These are phyloP conservation scores for Phytophthora quininea DNA, from an alignment of 352 stramenopile genomes.

Conservation along the genomic window DNA sequence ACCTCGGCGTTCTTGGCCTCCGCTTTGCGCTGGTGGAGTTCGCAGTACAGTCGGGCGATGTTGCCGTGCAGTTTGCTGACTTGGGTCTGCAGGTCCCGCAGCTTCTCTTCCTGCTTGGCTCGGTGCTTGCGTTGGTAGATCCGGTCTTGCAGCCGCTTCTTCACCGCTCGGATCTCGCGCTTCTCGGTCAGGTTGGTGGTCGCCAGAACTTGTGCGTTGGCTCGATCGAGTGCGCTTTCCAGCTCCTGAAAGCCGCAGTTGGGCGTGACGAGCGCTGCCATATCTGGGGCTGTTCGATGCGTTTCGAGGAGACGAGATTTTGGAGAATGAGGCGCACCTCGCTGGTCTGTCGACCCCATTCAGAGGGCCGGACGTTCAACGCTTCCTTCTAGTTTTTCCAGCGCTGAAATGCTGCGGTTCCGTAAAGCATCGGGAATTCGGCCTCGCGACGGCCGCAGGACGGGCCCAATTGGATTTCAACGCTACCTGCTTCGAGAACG, in stretches of 20 bases:
- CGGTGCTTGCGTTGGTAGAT: conserved; percentile 46
- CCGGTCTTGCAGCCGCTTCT: conserved; percentile 41
- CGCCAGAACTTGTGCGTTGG: conserved; percentile 19
- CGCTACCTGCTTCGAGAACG: too few relatives aligned
- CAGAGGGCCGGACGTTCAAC: too few relatives aligned
- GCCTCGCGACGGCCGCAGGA: too few relatives aligned
- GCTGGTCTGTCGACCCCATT: too few relatives aligned
- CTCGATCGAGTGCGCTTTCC: conserved; percentile 7
- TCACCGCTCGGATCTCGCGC: conserved; percentile 13
- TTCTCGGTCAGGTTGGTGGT: conserved; percentile 23
- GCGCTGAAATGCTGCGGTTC: too few relatives aligned
- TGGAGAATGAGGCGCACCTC: background rate
- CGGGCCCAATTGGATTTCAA: too few relatives aligned
- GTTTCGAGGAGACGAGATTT: background rate
- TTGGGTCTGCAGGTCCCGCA: conserved; percentile 11
- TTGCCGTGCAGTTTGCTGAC: conserved; percentile 2
- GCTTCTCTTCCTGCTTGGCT: conserved; percentile 37
- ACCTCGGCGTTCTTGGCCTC: conserved; percentile 3
- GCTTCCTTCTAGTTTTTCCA: too few relatives aligned
- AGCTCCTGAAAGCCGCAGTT: conserved; percentile 23
- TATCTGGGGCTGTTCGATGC: background rate
- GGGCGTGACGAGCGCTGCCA: conserved; percentile 11
- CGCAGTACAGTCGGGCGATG: conserved; percentile 29
- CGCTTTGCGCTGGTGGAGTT: conserved; percentile 21
- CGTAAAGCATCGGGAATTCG: too few relatives aligned